Base-by-base conservation (phyloP, 768 basidiomycete genomes). In the Tylopilus plumbeoviolaceoides region DNA sequence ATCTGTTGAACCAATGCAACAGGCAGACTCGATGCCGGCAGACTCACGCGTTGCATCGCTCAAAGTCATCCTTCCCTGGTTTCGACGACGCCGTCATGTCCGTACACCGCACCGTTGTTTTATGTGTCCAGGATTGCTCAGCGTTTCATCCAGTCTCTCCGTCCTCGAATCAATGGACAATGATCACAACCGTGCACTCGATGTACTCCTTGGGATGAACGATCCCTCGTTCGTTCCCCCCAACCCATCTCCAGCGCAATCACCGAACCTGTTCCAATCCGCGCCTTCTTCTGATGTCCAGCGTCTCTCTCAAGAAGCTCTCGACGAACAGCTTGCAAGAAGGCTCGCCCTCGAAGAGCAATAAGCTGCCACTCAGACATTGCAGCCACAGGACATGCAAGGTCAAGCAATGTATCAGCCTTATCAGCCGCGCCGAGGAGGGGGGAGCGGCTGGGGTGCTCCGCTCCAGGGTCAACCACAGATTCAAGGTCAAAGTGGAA, bases 321-420 rank as follows among this genome's bases (percentile, higher is more conserved):
- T 91, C 1, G 91, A 93, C 60, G 91, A 89, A 63, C 82, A 89
- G 59, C 76, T 91, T 47, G 91, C 91, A 1, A 79, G 88, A 7
- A 78, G 81, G 50, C 74, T 93, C 47, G 73, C 83, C 62, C 71
- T 89, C 15, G 84, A 91, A 60, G 86, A 75, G 46, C 70, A 79
- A 40, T 66, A 74, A 42, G 65, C 59, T 43, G 53, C 62, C 6
- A 36, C 52, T 21, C 65, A 51, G n/a, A 27, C 61, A 59, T 54
- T 62, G 60, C 44, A 58, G 7, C 51, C 57, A 14, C 56, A 62
- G 45, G 46, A 27, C 28, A 5, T 28, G 11, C 54, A 53, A 17
- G 44, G 53, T 39, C 48, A 55, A 3, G 28, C 50, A 21, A 54
- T 53, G 54, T 55, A 67, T 51, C 50, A 63, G 57, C 21, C 68